These are phyloP conservation scores for Verbena officinalis DNA, from an alignment of 257 asterid genomes.

Conservation along the genomic window DNA sequence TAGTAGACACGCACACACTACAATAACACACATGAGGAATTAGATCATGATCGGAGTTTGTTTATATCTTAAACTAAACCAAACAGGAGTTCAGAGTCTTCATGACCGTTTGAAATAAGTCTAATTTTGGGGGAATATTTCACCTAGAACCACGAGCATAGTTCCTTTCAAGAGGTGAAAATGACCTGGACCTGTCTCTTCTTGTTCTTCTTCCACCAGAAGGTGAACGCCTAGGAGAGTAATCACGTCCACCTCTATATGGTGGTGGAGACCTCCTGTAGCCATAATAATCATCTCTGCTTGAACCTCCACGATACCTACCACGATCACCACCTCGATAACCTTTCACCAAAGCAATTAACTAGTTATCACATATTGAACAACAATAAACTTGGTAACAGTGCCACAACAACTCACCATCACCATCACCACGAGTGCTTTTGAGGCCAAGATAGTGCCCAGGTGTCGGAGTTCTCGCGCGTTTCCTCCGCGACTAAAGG, in stretches of 20 bases:
- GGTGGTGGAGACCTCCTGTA: slow-evolving; percentile 79
- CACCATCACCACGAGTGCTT: slow-evolving; percentile 82
- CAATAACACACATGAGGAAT: slow-evolving; percentile 10
- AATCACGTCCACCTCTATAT: slow-evolving; percentile 57
- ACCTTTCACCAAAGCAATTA: slow-evolving; percentile 44
- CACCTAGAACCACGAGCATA: slow-evolving; percentile 71
- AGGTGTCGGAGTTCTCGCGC: slow-evolving; percentile 88
- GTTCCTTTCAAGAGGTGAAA: slow-evolving; percentile 67
- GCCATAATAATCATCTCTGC: slow-evolving; percentile 81
- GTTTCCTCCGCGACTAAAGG: slow-evolving; percentile 65
- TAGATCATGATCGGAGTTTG: slow-evolving; percentile 11
- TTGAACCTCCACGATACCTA: slow-evolving; percentile 72
- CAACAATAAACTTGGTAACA: slow-evolving; percentile 6
- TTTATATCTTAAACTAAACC: neutral
- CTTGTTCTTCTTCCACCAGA: slow-evolving; percentile 79
- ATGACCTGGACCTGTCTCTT: slow-evolving; percentile 79
- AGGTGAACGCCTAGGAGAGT: slow-evolving; percentile 80
- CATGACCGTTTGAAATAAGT: neutral
- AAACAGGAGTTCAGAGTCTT: neutral
- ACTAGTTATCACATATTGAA: slow-evolving; percentile 12
- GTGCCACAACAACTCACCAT: slow-evolving; percentile 51
- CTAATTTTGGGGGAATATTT: slow-evolving; percentile 25
- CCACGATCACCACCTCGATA: slow-evolving; percentile 65
- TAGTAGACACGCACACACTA: slow-evolving; percentile 17
- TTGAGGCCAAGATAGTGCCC: slow-evolving; percentile 98